These are phyloP conservation scores for Escallonia rubra DNA, from an alignment of 129 eudicot species.

Conservation along the genomic window DNA sequence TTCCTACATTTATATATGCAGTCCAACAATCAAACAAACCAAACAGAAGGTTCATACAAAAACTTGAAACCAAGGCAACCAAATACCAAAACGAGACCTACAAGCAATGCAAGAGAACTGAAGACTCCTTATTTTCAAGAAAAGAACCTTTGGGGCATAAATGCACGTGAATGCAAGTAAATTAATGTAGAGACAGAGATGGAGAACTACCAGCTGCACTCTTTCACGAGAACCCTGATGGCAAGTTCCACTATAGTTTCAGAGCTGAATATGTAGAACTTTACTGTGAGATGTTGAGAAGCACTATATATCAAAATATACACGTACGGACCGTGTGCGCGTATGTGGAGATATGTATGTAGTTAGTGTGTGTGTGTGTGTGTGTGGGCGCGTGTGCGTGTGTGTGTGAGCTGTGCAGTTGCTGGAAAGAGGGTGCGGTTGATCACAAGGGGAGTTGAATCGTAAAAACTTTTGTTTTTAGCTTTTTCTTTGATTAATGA, in stretches of 20 bases:
- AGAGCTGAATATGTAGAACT: too few relatives aligned
- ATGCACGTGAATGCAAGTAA: not conserved
- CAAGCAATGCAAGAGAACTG: slow-evolving; percentile 31
- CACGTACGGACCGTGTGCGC: too few relatives aligned
- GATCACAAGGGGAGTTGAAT: too few relatives aligned
- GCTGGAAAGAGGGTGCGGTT: too few relatives aligned
- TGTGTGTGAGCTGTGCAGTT: too few relatives aligned
- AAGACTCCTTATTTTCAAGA: slow-evolving; percentile 18
- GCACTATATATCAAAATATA: too few relatives aligned
- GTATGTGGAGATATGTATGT: too few relatives aligned
- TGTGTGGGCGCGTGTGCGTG: too few relatives aligned
- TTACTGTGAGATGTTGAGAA: too few relatives aligned
- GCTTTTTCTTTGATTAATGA: too few relatives aligned
- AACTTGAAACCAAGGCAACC: slow-evolving; percentile 29
- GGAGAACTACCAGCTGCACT: slow-evolving; percentile 32
- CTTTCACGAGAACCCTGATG: slow-evolving; percentile 36
- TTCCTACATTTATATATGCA: slow-evolving; percentile 19
- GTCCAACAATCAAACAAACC: not conserved
- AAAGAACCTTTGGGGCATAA: slow-evolving; percentile 22
- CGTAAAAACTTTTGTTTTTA: too few relatives aligned
- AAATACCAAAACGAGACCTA: slow-evolving; percentile 41
- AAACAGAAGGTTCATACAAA: slow-evolving; percentile 19
- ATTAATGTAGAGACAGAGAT: slow-evolving; percentile 7
- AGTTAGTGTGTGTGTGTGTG: too few relatives aligned
- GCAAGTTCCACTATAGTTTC: slow-evolving; percentile 21